Evolutionary conservation across 192 early-diverging fungal genomes (phyloP).

Genomic region (Dissophora globulifera): DNA sequence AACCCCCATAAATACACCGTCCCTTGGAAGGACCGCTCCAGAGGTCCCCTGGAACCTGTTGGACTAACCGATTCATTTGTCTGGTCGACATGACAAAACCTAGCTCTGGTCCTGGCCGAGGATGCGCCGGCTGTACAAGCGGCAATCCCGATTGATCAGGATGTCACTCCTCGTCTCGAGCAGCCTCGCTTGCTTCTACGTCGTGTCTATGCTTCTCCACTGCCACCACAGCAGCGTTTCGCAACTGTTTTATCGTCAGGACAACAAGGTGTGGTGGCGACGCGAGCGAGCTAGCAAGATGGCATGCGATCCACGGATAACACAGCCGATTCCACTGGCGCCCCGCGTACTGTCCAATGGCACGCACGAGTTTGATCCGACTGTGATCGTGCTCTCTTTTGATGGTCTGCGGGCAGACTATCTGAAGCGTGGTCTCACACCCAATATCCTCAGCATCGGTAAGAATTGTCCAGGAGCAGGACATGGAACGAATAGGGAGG

Average conservation of each 20-base stretch:
- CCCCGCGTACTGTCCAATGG: constrained; percentile 62
- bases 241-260: not conserved
- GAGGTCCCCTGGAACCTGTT: too few relatives aligned
- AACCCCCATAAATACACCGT: too few relatives aligned
- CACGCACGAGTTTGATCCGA: constrained; percentile 71
- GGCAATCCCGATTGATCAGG: constrained; percentile 13
- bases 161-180: constrained; percentile 1
- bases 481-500: too few relatives aligned
- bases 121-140: constrained; percentile 1
- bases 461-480: constrained; percentile 4
- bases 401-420: constrained; percentile 92
- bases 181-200: constrained; percentile 18
- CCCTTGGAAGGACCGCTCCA: too few relatives aligned
- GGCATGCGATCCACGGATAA: constrained; percentile 16
- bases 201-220: constrained; percentile 6
- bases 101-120: constrained; percentile 38
- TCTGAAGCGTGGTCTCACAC: constrained; percentile 77
- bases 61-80: too few relatives aligned
- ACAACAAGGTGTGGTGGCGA: not conserved
- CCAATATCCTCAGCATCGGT: constrained; percentile 69
- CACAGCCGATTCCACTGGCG: constrained; percentile 8
- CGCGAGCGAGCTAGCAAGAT: constrained; percentile 18
- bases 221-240: not conserved
- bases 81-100: too few relatives aligned
- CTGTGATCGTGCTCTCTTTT: constrained; percentile 84